A percentile compares a stretch with the other conserved stretches of the same genome.
These are phyloP conservation scores for Suillus variegatus DNA, from an alignment of 768 basidiomycete genomes.

Conservation along the genomic window DNA sequence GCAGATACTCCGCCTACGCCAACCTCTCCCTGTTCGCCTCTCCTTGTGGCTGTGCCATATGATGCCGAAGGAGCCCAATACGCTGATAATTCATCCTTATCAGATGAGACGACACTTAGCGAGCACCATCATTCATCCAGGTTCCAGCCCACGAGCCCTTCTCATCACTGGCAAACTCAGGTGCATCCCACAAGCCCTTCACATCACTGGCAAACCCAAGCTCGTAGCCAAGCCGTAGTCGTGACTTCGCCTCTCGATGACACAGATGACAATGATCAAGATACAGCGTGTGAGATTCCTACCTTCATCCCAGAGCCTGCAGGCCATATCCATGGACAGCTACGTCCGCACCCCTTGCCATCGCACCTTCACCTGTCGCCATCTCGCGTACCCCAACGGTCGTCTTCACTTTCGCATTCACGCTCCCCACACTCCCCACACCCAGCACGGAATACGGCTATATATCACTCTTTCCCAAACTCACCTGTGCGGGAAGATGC, in stretches of 20 bases:
- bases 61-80: neutral
- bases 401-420: neutral
- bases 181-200: neutral
- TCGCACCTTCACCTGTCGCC: neutral
- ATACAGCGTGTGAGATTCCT: neutral
- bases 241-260: neutral
- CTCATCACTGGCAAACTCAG: neutral
- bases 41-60: neutral
- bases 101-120: conserved; percentile 17
- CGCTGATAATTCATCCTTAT: neutral
- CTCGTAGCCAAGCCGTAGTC: neutral
- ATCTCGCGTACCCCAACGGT: neutral
- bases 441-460: conserved; percentile 32
- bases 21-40: conserved; percentile 2
- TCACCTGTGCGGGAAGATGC: conserved; percentile 32
- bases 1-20: conserved; percentile 50
- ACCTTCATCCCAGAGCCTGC: neutral
- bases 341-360: neutral
- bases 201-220: neutral
- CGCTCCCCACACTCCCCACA: neutral
- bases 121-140: neutral
- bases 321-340: neutral
- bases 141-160: neutral
- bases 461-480: conserved; percentile 71
- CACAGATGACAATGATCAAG: neutral